phyloP scores from a whole-genome alignment of 2,329 filamentous ascomycete species.

The Atkinsonella hypoxylon region DNA sequence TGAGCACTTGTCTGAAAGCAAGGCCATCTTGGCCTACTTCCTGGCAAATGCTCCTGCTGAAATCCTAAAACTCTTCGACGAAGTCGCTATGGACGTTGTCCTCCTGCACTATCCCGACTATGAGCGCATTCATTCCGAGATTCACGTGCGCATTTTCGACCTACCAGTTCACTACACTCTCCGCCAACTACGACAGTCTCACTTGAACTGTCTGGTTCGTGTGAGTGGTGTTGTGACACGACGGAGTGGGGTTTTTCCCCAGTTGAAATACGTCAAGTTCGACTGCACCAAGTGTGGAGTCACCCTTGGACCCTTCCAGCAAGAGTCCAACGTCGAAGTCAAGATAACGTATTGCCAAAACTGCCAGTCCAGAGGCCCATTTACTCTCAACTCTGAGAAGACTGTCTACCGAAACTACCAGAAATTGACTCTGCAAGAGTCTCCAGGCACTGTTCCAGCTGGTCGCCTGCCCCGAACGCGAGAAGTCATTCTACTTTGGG shows the following conservation, averaged over 20 bases:
- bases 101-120: slow-evolving; percentile 96
- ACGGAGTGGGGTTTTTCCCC: slow-evolving; percentile 88
- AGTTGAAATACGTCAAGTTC: slow-evolving; percentile 97
- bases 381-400: slow-evolving; percentile 92
- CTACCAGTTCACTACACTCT: slow-evolving; percentile 91
- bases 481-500: slow-evolving; percentile 92
- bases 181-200: slow-evolving; percentile 85
- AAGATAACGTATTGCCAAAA: slow-evolving; percentile 94
- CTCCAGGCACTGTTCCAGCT: slow-evolving; percentile 90
- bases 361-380: slow-evolving; percentile 89
- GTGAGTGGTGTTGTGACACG: slow-evolving; percentile 93
- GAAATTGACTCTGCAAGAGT: slow-evolving; percentile 93
- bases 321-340: slow-evolving; percentile 92
- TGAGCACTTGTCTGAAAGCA: slow-evolving; percentile 77
- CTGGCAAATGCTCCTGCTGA: slow-evolving; percentile 91
- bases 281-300: slow-evolving; percentile 89
- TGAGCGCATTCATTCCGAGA: slow-evolving; percentile 92
- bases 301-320: slow-evolving; percentile 90
- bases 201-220: slow-evolving; percentile 89
- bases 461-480: slow-evolving; percentile 86
- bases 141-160: slow-evolving; percentile 93
- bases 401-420: slow-evolving; percentile 98
- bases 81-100: slow-evolving; percentile 93
- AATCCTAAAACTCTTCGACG: slow-evolving; percentile 89
- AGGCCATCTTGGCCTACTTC: slow-evolving; percentile 91